A percentile compares a stretch with the other conserved stretches of the same genome.
phyloP scores from a whole-genome alignment of 129 eudicot genomes.

The Arctium lappa region DNA sequence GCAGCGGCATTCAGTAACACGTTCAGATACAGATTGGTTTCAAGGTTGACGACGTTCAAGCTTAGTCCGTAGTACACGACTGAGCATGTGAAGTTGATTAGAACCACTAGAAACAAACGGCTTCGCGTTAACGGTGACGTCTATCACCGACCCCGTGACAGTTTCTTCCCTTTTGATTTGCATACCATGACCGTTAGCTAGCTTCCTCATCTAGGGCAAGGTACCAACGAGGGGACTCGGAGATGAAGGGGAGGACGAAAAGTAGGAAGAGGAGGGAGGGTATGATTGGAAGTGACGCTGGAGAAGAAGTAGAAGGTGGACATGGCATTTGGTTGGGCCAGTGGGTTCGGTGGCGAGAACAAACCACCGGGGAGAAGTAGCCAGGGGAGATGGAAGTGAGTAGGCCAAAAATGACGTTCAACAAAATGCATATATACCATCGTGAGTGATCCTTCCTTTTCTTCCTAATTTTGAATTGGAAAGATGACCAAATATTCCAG shows the following conservation, averaged over 20 bases:
- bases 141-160: conserved; percentile 46
- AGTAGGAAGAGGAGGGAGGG: conserved; percentile 68
- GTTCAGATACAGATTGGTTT: conserved; percentile 67
- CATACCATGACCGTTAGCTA: background rate
- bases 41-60: conserved; percentile 71
- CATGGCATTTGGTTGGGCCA: conserved; percentile 76
- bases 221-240: conserved; percentile 94
- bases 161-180: conserved; percentile 23
- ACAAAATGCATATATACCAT: conserved; percentile 44
- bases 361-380: conserved; percentile 77
- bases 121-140: conserved; percentile 55
- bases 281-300: conserved; percentile 50
- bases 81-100: conserved; percentile 59
- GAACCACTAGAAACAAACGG: conserved; percentile 56
- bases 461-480: conserved; percentile 82
- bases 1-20: conserved; percentile 67
- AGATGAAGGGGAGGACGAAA: conserved; percentile 62
- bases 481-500: conserved; percentile 88
- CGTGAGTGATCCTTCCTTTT: conserved; percentile 73
- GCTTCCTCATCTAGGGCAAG: conserved; percentile 55
- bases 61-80: conserved; percentile 76
- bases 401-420: conserved; percentile 62
- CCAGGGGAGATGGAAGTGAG: conserved; percentile 72
- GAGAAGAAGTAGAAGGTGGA: conserved; percentile 97
- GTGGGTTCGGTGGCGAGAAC: conserved; percentile 90